phyloP scores from a whole-genome alignment of 2,329 filamentous ascomycete species.

The Epichloe coenophiala region DNA sequence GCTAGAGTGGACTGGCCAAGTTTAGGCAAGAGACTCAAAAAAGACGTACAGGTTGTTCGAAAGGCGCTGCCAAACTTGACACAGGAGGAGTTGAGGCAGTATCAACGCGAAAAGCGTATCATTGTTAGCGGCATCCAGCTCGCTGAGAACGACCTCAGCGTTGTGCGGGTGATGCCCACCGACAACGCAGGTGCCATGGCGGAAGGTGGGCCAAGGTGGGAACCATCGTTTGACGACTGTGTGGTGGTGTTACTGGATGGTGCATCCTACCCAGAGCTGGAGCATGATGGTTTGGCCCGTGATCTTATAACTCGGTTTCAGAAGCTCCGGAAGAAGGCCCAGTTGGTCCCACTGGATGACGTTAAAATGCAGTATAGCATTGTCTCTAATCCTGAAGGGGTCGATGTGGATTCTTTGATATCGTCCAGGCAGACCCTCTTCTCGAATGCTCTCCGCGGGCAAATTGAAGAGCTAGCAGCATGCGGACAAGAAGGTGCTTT shows the following conservation, averaged over 20 bases:
- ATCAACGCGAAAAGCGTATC: slow-evolving; percentile 55
- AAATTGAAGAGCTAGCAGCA: too few species aligned
- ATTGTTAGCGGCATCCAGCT: background rate
- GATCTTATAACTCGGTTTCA: background rate
- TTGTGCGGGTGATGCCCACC: slow-evolving; percentile 4
- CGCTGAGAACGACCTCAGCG: slow-evolving; percentile 53
- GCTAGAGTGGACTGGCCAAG: slow-evolving; percentile 76
- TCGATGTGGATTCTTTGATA: background rate
- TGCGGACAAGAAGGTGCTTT: background rate
- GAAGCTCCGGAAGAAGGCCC: slow-evolving; percentile 12
- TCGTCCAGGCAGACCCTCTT: background rate
- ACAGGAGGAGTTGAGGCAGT: slow-evolving; percentile 62
- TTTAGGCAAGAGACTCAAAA: slow-evolving; percentile 84
- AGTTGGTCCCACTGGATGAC: background rate
- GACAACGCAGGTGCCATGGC: background rate
- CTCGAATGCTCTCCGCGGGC: background rate
- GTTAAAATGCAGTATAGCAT: background rate
- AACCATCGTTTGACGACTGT: slow-evolving; percentile 12
- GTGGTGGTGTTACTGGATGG: slow-evolving; percentile 72
- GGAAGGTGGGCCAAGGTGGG: slow-evolving; percentile 9
- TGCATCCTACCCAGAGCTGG: slow-evolving; percentile 62
- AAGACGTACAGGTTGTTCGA: slow-evolving; percentile 73
- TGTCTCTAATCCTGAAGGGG: background rate
- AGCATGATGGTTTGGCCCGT: slow-evolving; percentile 53
- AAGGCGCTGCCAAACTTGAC: slow-evolving; percentile 65